Evolutionary conservation across 106 monocot genomes (phyloP).

Genomic region (Acanthochlamys bracteata): DNA sequence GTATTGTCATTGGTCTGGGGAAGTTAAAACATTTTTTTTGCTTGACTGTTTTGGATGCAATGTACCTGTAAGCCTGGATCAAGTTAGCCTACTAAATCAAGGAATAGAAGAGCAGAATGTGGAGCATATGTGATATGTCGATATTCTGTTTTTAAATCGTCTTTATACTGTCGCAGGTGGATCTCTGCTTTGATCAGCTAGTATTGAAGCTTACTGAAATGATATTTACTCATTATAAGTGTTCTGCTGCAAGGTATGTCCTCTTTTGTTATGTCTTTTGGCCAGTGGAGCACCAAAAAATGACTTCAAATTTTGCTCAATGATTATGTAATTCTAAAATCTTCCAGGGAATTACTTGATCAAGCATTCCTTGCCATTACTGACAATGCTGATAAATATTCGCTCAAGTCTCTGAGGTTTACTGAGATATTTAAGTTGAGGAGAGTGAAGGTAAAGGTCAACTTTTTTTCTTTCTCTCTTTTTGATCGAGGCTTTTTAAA

Average conservation of each 20-base stretch:
- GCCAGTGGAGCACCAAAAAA: too few species aligned
- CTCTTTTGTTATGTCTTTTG: background rate
- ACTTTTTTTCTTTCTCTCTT: background rate
- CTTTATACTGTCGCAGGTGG: conserved; percentile 34
- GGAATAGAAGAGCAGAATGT: too few species aligned
- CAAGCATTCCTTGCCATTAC: conserved; percentile 49
- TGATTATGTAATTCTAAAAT: background rate
- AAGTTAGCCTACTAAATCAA: too few species aligned
- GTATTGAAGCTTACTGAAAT: conserved; percentile 77
- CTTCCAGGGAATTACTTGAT: conserved; percentile 76
- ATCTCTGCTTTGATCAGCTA: conserved; percentile 95
- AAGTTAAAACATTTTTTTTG: too few species aligned
- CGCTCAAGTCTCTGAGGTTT: conserved; percentile 48
- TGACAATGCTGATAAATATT: conserved; percentile 67
- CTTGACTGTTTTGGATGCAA: too few species aligned
- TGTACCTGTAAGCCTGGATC: too few species aligned
- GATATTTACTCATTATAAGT: conserved; percentile 84
- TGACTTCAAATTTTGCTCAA: too few species aligned
- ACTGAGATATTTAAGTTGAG: conserved; percentile 73
- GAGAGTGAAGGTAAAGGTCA: conserved; percentile 62
- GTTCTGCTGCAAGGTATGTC: conserved; percentile 75
- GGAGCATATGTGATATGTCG: too few species aligned
- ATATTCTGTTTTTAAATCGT: too few species aligned
- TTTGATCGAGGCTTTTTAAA: background rate
- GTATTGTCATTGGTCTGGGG: too few species aligned